These are phyloP conservation scores for Pachyrhizus erosus DNA, from an alignment of 306 rosid genomes.

Conservation along the genomic window DNA sequence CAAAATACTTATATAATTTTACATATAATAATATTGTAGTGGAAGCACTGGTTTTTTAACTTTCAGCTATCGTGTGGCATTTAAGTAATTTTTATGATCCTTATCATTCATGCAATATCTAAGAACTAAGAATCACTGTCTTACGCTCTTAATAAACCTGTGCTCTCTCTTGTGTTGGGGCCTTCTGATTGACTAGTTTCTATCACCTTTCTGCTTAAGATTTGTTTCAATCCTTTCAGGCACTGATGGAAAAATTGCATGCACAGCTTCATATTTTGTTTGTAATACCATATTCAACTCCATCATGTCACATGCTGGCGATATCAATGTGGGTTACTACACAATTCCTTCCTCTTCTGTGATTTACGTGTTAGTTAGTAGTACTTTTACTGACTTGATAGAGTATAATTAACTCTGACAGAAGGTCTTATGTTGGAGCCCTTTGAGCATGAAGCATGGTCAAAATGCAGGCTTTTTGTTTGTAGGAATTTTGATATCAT, in stretches of 20 bases:
- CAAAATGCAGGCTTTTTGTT: slow-evolving; percentile 9
- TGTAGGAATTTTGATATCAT: slow-evolving; percentile 15
- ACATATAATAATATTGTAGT: slow-evolving; percentile 1
- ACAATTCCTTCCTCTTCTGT: slow-evolving; percentile 36
- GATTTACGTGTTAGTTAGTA: slow-evolving; percentile 19
- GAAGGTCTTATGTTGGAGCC: slow-evolving; percentile 1
- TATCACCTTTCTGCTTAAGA: slow-evolving; percentile 32
- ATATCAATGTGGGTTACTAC: slow-evolving; percentile 68
- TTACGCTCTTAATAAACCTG: background rate
- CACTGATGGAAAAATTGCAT: slow-evolving; percentile 82
- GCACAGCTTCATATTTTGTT: slow-evolving; percentile 78
- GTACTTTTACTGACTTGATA: slow-evolving; percentile 33
- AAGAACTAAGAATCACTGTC: slow-evolving; percentile 1
- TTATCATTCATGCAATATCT: slow-evolving; percentile 6
- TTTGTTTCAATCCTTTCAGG: slow-evolving; percentile 62
- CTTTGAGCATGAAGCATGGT: slow-evolving; percentile 2
- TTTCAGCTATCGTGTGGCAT: background rate
- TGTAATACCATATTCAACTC: slow-evolving; percentile 82
- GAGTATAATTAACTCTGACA: slow-evolving; percentile 13
- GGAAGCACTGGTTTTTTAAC: slow-evolving; percentile 15
- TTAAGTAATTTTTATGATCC: slow-evolving; percentile 2
- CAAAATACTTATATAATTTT: background rate
- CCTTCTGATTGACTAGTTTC: slow-evolving; percentile 15
- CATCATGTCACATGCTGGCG: slow-evolving; percentile 77
- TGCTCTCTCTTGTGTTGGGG: background rate